Evolutionary conservation across 1,284 basidiomycete genomes (phyloP).

Genomic region (Taiwanofungus camphoratus): DNA sequence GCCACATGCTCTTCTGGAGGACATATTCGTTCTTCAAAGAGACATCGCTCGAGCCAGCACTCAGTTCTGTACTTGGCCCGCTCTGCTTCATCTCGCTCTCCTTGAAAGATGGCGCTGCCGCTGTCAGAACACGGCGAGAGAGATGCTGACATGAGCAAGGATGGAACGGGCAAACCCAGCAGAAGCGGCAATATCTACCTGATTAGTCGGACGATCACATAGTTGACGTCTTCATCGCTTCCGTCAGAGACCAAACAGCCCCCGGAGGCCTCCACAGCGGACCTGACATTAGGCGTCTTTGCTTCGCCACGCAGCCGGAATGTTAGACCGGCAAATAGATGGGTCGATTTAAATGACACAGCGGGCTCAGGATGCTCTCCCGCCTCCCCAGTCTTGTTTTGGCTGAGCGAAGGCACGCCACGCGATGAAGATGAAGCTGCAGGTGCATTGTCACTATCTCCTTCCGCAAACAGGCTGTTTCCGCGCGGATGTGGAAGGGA

Average conservation of each 20-base stretch:
- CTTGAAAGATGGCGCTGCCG: slow-evolving; percentile 54
- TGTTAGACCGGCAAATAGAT: slow-evolving; percentile 45
- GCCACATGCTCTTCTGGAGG: slow-evolving; percentile 52
- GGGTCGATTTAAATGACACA: slow-evolving; percentile 2
- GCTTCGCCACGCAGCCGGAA: slow-evolving; percentile 65
- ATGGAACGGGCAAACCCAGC: not conserved
- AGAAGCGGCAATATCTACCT: slow-evolving; percentile 39
- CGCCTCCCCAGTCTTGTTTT: not conserved
- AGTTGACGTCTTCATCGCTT: slow-evolving; percentile 46
- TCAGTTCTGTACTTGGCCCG: slow-evolving; percentile 66
- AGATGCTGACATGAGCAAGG: not conserved
- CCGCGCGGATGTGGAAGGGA: slow-evolving; percentile 14
- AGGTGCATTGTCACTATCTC: slow-evolving; percentile 1
- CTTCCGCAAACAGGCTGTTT: slow-evolving; percentile 6
- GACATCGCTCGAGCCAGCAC: slow-evolving; percentile 76
- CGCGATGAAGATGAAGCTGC: not conserved
- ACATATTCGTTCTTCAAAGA: slow-evolving; percentile 63
- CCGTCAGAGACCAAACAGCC: slow-evolving; percentile 42
- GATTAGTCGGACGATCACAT: slow-evolving; percentile 62
- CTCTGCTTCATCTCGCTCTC: slow-evolving; percentile 40
- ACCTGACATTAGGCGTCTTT: slow-evolving; percentile 43
- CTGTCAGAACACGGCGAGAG: slow-evolving; percentile 31
- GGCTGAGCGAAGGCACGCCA: slow-evolving; percentile 2
- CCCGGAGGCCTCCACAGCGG: slow-evolving; percentile 52
- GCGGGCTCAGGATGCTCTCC: not conserved